Base-by-base conservation (phyloP, 768 basidiomycete species). In the Lactifluus volemus region DNA sequence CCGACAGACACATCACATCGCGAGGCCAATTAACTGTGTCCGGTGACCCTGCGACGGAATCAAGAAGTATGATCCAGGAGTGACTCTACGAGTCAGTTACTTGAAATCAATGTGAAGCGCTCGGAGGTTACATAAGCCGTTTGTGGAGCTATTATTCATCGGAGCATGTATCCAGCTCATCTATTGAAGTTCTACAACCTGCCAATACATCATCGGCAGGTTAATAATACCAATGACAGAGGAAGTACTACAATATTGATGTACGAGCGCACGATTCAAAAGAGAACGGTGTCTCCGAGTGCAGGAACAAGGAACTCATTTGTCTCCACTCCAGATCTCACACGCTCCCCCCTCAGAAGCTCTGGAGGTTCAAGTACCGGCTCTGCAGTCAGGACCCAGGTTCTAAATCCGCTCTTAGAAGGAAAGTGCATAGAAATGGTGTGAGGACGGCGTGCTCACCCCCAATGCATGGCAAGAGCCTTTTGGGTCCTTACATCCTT, bases 391-490 rank as follows among this genome's bases (percentile, higher is more conserved):
- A 84, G 69, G 0, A 77, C 70, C 80, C 81, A 84, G 0, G 82
- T 80, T 14, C 80, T 82, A 60, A 51, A 54, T 8, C 2, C 19
- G 19, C 10, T 9, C n/a, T 57, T n/a, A 51, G 34, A 55, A 15
- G 25, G 12, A 1, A 7, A 48, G 53, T 41, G 41, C 25, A 25
- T 25, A 25, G 1, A 45, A 49, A 25, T 36, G 38, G 47, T 15
- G 42, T 19, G 29, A 47, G 25, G 48, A 11, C 9, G 53, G 32
- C 39, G 55, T 29, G 69, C 76, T 39, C 66, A 83, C 81, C 82
- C 84, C 84, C 84, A 88, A 69, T 86, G 86, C 79, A 88, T 87
- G 0, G 80, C 86, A 7, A 88, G 67, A 0, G 83, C 86, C 59
- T 76, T 77, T 71, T 79, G 78, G 39, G 85, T 81, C 49, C 73